Evolutionary conservation across 2,329 filamentous ascomycete genomes (phyloP).

Genomic region (Onygena corvina): DNA sequence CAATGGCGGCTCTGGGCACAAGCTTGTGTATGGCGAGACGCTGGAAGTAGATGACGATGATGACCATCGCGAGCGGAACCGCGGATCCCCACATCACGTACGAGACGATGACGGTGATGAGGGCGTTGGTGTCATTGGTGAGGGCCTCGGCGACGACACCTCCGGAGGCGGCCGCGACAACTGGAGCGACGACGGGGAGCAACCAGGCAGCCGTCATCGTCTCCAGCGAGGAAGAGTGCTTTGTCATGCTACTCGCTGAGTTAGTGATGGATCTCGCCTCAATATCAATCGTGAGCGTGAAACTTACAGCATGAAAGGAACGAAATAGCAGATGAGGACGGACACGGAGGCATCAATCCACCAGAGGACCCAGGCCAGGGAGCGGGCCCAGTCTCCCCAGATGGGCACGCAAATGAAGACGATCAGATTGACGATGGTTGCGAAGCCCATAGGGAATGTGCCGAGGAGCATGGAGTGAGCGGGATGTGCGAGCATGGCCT

Average conservation of each 20-base stretch:
- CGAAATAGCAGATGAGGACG: constrained; percentile 29
- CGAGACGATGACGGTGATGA: constrained; percentile 51
- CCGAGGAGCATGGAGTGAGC: constrained; percentile 53
- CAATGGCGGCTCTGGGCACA: constrained; percentile 54
- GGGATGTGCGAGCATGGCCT: constrained; percentile 51
- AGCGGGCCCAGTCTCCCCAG: constrained; percentile 44
- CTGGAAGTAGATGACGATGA: constrained; percentile 58
- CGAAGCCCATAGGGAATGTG: constrained; percentile 53
- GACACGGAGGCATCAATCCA: constrained; percentile 38
- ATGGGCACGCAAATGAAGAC: constrained; percentile 44
- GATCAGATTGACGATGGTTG: constrained; percentile 53
- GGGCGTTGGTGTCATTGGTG: constrained; percentile 42
- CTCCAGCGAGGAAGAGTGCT: constrained; percentile 29
- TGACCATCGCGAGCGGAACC: constrained; percentile 47
- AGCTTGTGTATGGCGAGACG: constrained; percentile 55
- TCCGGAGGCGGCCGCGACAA: constrained; percentile 54
- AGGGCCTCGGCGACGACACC: constrained; percentile 52
- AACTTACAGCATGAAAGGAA: constrained; percentile 48
- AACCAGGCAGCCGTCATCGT: constrained; percentile 54
- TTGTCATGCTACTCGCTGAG: constrained; percentile 10
- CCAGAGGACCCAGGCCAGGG: constrained; percentile 40
- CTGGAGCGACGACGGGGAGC: constrained; percentile 53
- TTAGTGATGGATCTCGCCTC: neutral
- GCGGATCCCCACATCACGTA: constrained; percentile 60
- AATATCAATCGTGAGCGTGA: neutral